Evolutionary conservation across 306 rosid genomes (phyloP).

Genomic region (Cucurbita ficifolia): DNA sequence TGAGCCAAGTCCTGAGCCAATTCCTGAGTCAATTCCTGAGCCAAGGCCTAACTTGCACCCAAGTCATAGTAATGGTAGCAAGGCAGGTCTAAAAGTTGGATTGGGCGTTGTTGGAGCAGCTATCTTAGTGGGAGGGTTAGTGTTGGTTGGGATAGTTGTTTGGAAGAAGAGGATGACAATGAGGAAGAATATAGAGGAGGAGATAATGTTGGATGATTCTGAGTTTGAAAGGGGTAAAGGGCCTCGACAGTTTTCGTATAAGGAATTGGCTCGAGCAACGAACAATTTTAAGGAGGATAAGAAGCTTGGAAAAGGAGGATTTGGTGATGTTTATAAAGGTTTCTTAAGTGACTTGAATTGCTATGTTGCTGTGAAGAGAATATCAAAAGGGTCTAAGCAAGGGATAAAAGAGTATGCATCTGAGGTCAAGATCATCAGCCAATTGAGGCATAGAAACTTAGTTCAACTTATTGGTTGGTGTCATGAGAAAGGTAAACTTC

Average conservation of each 20-base stretch:
- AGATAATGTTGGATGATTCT: background rate
- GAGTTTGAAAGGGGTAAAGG: conserved; percentile 7
- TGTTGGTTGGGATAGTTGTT: background rate
- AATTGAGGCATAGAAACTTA: conserved; percentile 12
- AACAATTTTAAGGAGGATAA: background rate
- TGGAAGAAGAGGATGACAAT: background rate
- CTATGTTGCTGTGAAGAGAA: conserved; percentile 8
- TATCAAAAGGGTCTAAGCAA: conserved; percentile 9
- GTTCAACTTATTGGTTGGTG: conserved; percentile 16
- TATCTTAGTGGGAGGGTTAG: background rate
- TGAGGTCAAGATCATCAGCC: conserved; percentile 12
- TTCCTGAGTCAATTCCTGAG: too few species aligned
- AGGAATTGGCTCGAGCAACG: conserved; percentile 2
- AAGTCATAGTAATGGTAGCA: background rate
- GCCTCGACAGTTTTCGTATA: conserved; percentile 4
- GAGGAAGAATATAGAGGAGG: background rate
- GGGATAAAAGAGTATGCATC: conserved; percentile 12
- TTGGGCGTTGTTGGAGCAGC: conserved; percentile 2
- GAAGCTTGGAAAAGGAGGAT: conserved; percentile 16
- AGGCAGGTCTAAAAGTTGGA: background rate
- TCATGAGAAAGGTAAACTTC: conserved; percentile 3
- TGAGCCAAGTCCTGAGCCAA: too few species aligned
- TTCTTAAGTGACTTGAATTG: background rate
- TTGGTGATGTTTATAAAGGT: conserved; percentile 16
- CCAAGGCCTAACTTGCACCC: background rate